These are phyloP conservation scores for Erodium trifolium DNA, from an alignment of 441 rosid species.

Conservation along the genomic window DNA sequence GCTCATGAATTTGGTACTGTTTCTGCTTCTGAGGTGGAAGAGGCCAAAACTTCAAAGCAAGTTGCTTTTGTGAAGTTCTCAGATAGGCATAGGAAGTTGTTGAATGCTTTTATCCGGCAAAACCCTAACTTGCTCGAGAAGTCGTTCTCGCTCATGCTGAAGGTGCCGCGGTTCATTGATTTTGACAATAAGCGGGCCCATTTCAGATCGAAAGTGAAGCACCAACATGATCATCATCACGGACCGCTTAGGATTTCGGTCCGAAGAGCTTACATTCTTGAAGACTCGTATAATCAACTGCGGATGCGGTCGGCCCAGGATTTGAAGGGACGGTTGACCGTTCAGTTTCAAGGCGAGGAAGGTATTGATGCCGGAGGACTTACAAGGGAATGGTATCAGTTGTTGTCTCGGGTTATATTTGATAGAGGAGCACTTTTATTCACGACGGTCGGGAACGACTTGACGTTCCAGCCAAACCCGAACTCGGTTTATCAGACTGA, in stretches of 20 bases:
- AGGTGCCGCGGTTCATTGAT: slow-evolving; percentile 91
- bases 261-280: slow-evolving; percentile 87
- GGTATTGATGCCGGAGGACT: slow-evolving; percentile 99
- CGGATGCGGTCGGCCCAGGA: slow-evolving; percentile 90
- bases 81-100: slow-evolving; percentile 86
- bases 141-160: slow-evolving; percentile 85
- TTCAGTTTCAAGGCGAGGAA: slow-evolving; percentile 98
- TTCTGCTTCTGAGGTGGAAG: slow-evolving; percentile 78
- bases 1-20: slow-evolving; percentile 65
- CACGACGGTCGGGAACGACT: slow-evolving; percentile 91
- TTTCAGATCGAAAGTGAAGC: slow-evolving; percentile 90
- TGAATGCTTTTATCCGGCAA: slow-evolving; percentile 88
- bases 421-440: slow-evolving; percentile 93
- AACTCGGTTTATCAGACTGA: slow-evolving; percentile 97
- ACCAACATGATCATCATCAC: slow-evolving; percentile 79
- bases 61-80: slow-evolving; percentile 78
- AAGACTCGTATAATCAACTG: slow-evolving; percentile 96
- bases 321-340: slow-evolving; percentile 86
- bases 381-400: slow-evolving; percentile 98
- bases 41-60: slow-evolving; percentile 57
- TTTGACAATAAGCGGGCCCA: slow-evolving; percentile 93
- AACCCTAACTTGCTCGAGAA: slow-evolving; percentile 86
- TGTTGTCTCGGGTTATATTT: slow-evolving; percentile 89
- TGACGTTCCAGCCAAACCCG: slow-evolving; percentile 95
- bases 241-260: slow-evolving; percentile 88